These are phyloP conservation scores for Acanthamoeba culbertsoni DNA, from an alignment of 208 protist species.

Conservation along the genomic window DNA sequence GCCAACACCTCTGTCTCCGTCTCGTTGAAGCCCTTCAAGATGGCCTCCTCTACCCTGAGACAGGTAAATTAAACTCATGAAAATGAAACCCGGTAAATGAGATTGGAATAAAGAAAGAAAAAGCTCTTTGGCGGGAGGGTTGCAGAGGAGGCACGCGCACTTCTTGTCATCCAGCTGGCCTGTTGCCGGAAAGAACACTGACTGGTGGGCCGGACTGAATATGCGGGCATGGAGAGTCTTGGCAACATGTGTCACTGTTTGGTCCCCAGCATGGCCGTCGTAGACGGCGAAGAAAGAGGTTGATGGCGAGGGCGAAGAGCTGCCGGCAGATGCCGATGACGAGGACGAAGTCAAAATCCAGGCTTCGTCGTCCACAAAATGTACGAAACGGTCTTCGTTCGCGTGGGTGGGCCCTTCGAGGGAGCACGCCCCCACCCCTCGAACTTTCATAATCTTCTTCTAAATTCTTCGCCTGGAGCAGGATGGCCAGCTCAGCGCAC, in stretches of 20 bases:
- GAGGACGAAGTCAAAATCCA: background rate
- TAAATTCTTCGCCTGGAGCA: too few species aligned
- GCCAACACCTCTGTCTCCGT: constrained; percentile 20
- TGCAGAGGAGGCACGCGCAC: too few species aligned
- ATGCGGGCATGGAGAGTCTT: constrained; percentile 3
- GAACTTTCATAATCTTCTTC: background rate
- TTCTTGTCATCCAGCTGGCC: too few species aligned
- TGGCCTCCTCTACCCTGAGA: background rate
- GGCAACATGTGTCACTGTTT: background rate
- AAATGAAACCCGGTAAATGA: background rate
- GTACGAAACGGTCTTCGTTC: background rate
- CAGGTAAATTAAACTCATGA: background rate
- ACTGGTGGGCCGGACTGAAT: background rate
- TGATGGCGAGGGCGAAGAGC: background rate
- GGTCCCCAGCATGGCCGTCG: constrained; percentile 4
- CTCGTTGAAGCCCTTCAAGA: background rate
- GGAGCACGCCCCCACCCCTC: constrained; percentile 2
- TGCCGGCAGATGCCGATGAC: background rate
- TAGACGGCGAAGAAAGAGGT: constrained; percentile 30
- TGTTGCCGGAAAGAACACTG: background rate
- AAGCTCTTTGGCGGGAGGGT: background rate
- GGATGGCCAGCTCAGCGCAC: too few species aligned
- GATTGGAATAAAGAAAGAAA: background rate
- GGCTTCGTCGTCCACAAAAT: background rate
- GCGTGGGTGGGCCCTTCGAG: background rate